Conservation (phyloP, 495 filamentous ascomycete species). For the Lasiosphaeria hispida region DNA sequence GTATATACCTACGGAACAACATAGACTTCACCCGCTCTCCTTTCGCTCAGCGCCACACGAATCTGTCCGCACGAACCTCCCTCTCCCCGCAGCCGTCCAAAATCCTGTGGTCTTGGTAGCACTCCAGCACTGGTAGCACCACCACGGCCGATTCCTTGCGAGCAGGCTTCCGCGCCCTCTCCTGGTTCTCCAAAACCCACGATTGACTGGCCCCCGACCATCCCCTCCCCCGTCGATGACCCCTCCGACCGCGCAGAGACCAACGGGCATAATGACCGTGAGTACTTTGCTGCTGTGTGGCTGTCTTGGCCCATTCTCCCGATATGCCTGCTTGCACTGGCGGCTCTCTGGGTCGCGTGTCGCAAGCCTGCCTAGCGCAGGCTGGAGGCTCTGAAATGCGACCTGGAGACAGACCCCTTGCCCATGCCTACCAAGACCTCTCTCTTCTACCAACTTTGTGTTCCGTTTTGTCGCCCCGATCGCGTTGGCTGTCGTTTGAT, state of each 20-base stretch:
- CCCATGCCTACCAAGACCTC: neutral
- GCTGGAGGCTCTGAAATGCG: constrained; percentile 6
- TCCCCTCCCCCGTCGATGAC: neutral
- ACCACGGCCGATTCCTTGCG: constrained; percentile 5
- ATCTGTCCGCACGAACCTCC: neutral
- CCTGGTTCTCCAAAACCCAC: neutral
- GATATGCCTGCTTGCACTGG: neutral
- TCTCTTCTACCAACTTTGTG: neutral
- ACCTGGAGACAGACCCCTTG: constrained; percentile 14
- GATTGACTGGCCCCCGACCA: neutral
- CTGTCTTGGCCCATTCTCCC: neutral
- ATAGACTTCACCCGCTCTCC: neutral
- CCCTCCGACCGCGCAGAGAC: neutral
- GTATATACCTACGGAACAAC: constrained; percentile 8
- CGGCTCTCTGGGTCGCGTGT: constrained; percentile 16
- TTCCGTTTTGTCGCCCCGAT: neutral
- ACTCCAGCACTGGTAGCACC: constrained; percentile 1
- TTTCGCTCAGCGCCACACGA: neutral
- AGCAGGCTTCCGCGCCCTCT: constrained; percentile 10
- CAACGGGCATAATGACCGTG: neutral
- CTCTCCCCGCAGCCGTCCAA: constrained; percentile 12
- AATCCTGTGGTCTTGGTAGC: neutral
- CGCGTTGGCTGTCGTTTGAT: neutral
- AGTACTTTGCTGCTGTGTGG: neutral
- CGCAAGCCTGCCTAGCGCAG: constrained; percentile 14